Conservation (phyloP, 2,329 filamentous ascomycete genomes). For the Colletotrichum cordylinicola region DNA sequence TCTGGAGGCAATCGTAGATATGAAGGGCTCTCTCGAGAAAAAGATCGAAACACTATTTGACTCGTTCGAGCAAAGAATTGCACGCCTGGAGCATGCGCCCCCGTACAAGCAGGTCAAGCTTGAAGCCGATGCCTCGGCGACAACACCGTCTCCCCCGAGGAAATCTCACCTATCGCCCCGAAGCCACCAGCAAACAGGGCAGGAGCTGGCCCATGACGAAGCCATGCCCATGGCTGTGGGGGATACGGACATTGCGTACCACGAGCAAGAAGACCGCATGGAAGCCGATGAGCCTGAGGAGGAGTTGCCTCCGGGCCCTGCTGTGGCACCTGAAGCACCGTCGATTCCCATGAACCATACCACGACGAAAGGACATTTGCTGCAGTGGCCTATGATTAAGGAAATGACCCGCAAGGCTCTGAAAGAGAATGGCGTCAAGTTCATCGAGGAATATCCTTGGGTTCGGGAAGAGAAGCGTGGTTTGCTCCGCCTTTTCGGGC, state of each 20-base stretch:
- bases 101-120: slow-evolving; percentile 11
- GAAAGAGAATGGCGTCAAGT: slow-evolving; percentile 54
- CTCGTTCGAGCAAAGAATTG: neutral
- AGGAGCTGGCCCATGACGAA: neutral
- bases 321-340: slow-evolving; percentile 63
- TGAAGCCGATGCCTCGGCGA: neutral
- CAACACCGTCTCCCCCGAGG: neutral
- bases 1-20: slow-evolving; percentile 54
- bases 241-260: neutral
- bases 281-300: slow-evolving; percentile 51
- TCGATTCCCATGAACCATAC: slow-evolving; percentile 86
- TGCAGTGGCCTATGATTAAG: slow-evolving; percentile 74
- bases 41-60: neutral
- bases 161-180: neutral
- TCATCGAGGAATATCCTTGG: slow-evolving; percentile 77
- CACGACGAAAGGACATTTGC: slow-evolving; percentile 83
- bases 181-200: neutral
- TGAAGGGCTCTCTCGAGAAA: slow-evolving; percentile 25
- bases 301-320: slow-evolving; percentile 50
- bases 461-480: slow-evolving; percentile 77
- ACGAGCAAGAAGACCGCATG: slow-evolving; percentile 26
- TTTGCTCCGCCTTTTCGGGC: slow-evolving; percentile 76
- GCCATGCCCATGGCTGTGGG: slow-evolving; percentile 33
- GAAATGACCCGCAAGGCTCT: slow-evolving; percentile 63
- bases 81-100: slow-evolving; percentile 1